Percentiles rank a stretch among this genome's conserved stretches.
phyloP scores from a whole-genome alignment of 2,329 filamentous ascomycete genomes.

The Tolypocladium nubicola region DNA sequence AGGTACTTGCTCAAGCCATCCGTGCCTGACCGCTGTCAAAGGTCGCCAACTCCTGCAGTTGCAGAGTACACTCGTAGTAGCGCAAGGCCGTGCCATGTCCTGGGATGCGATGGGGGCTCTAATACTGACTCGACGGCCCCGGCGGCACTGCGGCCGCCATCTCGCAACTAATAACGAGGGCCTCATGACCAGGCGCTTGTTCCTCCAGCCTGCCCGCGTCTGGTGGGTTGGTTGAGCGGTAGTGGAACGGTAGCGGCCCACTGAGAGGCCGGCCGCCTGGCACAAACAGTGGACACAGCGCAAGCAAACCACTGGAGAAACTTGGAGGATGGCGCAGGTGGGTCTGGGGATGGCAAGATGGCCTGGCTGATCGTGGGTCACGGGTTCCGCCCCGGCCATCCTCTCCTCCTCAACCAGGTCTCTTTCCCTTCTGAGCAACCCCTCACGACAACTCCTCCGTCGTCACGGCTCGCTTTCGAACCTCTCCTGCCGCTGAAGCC shows the following conservation, averaged over 20 bases:
- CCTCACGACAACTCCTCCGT: neutral
- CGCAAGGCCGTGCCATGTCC: neutral
- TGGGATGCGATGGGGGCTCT: neutral
- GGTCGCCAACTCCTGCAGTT: neutral
- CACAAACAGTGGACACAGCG: neutral
- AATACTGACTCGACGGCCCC: neutral
- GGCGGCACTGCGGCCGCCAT: neutral
- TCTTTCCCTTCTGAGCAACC: neutral
- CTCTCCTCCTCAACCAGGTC: neutral
- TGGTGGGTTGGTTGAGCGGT: neutral
- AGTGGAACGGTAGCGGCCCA: neutral
- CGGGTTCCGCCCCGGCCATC: neutral
- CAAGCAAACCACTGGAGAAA: neutral
- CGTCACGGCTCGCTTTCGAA: neutral
- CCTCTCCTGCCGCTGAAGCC: neutral
- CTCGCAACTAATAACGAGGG: neutral
- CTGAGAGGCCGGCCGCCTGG: neutral
- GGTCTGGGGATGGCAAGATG: neutral
- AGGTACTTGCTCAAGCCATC: neutral
- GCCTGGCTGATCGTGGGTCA: neutral
- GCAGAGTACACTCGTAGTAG: neutral
- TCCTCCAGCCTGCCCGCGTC: neutral
- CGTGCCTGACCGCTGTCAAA: neutral
- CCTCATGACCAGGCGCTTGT: neutral
- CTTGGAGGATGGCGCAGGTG: neutral